Percentiles rank a stretch among this genome's conserved stretches.
Conservation (phyloP, 352 stramenopile species). For the Phytophthora pistaciae region DNA sequence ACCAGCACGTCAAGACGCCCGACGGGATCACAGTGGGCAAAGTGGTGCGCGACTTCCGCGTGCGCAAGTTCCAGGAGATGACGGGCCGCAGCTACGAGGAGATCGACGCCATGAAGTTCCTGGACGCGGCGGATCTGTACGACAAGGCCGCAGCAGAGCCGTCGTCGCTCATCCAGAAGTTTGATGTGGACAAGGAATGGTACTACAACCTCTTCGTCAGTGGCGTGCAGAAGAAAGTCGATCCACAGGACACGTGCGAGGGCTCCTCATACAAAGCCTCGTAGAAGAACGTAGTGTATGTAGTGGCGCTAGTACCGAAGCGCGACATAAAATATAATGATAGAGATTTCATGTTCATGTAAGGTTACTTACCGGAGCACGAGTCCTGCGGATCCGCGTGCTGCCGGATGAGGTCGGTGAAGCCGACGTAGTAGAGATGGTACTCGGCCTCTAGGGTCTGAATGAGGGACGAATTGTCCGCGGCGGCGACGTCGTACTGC, state of each 20-base stretch:
- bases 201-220: constrained; percentile 21
- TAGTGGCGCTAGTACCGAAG: too few relatives aligned
- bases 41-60: constrained; percentile 55
- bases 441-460: too few relatives aligned
- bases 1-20: constrained; percentile 21
- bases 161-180: constrained; percentile 40
- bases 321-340: too few relatives aligned
- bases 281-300: too few relatives aligned
- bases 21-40: constrained; percentile 43
- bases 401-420: too few relatives aligned
- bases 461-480: too few relatives aligned
- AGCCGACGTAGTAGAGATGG: too few relatives aligned
- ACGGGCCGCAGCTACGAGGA: constrained; percentile 45
- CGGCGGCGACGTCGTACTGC: too few relatives aligned
- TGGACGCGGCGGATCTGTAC: constrained; percentile 45
- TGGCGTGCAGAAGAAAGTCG: constrained; percentile 4
- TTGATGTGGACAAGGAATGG: constrained; percentile 23
- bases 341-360: too few relatives aligned
- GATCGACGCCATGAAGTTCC: constrained; percentile 51
- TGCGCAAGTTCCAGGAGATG: constrained; percentile 71
- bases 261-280: background rate
- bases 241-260: constrained; percentile 25
- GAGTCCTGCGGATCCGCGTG: too few relatives aligned
- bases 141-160: constrained; percentile 31
- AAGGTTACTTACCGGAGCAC: too few relatives aligned